Conservation (phyloP, 2,329 filamentous ascomycete species). For the Thelonectria rubi region DNA sequence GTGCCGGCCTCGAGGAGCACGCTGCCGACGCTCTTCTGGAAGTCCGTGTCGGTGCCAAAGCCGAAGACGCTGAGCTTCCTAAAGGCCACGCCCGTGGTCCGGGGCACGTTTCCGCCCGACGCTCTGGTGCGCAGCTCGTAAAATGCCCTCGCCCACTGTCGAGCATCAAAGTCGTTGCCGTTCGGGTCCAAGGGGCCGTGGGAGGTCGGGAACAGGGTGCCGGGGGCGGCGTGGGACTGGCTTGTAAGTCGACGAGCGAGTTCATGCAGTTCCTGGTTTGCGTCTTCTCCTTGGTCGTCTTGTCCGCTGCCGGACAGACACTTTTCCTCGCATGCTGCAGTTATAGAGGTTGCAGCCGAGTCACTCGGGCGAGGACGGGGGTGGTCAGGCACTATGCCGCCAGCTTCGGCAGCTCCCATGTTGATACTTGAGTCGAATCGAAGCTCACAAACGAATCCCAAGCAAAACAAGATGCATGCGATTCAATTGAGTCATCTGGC, state of each 20-base stretch:
- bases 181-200: slow-evolving; percentile 50
- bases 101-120: slow-evolving; percentile 39
- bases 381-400: slow-evolving; percentile 6
- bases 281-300: slow-evolving; percentile 13
- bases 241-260: slow-evolving; percentile 44
- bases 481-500: neutral
- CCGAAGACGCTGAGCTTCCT: slow-evolving; percentile 41
- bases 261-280: slow-evolving; percentile 37
- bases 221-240: slow-evolving; percentile 38
- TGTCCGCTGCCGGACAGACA: slow-evolving; percentile 3
- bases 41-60: slow-evolving; percentile 42
- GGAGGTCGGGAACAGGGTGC: slow-evolving; percentile 40
- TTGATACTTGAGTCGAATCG: neutral
- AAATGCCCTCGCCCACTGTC: slow-evolving; percentile 55
- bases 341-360: slow-evolving; percentile 31
- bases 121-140: slow-evolving; percentile 38
- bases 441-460: neutral
- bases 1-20: slow-evolving; percentile 36
- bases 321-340: slow-evolving; percentile 31
- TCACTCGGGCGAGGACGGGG: slow-evolving; percentile 12
- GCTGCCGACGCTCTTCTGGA: slow-evolving; percentile 44
- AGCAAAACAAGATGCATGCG: neutral
- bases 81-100: slow-evolving; percentile 44
- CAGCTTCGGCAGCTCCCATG: slow-evolving; percentile 27
- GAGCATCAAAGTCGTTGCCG: slow-evolving; percentile 52